These are phyloP conservation scores for Casuarina equisetifolia DNA, from an alignment of 306 rosid genomes.

Conservation along the genomic window DNA sequence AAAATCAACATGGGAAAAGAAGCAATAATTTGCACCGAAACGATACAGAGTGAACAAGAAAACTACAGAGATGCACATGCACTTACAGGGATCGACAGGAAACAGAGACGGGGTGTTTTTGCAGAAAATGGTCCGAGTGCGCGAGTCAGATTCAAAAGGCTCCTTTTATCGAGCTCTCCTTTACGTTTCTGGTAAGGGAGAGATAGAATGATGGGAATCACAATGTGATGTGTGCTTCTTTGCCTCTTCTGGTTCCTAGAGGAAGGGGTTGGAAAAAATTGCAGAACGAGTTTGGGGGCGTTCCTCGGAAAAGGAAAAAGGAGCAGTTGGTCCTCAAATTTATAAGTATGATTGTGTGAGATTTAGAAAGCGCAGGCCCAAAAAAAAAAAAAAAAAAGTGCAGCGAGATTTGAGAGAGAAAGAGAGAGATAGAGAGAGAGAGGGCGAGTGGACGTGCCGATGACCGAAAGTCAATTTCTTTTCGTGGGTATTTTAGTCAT, in stretches of 20 bases:
- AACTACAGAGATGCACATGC: slow-evolving; percentile 3
- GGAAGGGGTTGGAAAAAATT: slow-evolving; percentile 1
- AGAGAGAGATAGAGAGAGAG: neutral
- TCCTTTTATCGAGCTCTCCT: slow-evolving; percentile 20
- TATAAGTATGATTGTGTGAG: slow-evolving; percentile 24
- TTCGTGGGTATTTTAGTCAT: slow-evolving; percentile 20
- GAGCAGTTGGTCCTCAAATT: slow-evolving; percentile 25
- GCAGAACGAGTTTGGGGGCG: slow-evolving; percentile 26
- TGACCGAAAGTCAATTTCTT: slow-evolving; percentile 14
- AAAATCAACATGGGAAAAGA: neutral
- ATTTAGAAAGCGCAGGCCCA: neutral
- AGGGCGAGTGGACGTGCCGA: neutral
- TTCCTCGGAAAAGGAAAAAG: slow-evolving; percentile 42
- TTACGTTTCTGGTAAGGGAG: slow-evolving; percentile 23
- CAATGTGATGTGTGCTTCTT: neutral
- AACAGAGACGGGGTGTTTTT: slow-evolving; percentile 7
- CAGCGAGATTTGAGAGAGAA: slow-evolving; percentile 10
- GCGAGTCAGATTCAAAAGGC: slow-evolving; percentile 3
- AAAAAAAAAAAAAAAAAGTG: neutral
- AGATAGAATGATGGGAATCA: neutral
- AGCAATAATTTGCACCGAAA: neutral
- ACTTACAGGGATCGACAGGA: slow-evolving; percentile 36
- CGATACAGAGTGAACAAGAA: neutral
- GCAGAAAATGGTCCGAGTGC: slow-evolving; percentile 6
- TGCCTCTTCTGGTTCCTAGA: slow-evolving; percentile 24